A percentile compares a stretch with the other conserved stretches of the same genome.
These are phyloP conservation scores for Phytophthora foliorum DNA, from an alignment of 352 stramenopile genomes.

Conservation along the genomic window DNA sequence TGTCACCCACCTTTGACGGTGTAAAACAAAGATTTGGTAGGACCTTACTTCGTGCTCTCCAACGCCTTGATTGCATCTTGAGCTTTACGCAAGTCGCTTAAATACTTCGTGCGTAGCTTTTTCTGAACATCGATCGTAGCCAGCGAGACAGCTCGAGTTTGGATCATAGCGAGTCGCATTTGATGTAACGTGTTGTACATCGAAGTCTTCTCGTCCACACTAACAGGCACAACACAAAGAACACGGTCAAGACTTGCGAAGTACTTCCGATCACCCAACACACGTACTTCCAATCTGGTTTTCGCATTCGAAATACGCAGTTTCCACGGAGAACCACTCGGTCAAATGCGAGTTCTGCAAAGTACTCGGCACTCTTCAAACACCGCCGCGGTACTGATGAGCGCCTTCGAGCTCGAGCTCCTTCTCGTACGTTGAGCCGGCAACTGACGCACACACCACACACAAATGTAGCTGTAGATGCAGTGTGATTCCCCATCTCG, in stretches of 20 bases:
- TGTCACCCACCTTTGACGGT: neutral
- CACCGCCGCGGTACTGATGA: slow-evolving; percentile 41
- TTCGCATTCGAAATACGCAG: slow-evolving; percentile 64
- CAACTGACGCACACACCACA: slow-evolving; percentile 75
- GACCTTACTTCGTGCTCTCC: slow-evolving; percentile 49
- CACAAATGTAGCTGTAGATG: slow-evolving; percentile 17
- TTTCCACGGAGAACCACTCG: slow-evolving; percentile 43
- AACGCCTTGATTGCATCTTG: slow-evolving; percentile 53
- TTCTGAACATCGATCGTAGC: slow-evolving; percentile 52
- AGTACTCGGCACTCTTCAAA: slow-evolving; percentile 57
- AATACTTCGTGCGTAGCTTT: slow-evolving; percentile 56
- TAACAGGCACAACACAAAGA: slow-evolving; percentile 13
- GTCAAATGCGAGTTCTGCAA: slow-evolving; percentile 53
- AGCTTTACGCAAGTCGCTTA: slow-evolving; percentile 53
- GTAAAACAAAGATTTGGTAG: neutral
- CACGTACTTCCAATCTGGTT: slow-evolving; percentile 71
- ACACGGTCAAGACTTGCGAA: neutral
- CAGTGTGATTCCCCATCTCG: slow-evolving; percentile 45
- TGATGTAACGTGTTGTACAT: slow-evolving; percentile 72
- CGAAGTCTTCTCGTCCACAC: slow-evolving; percentile 49
- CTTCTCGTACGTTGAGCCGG: slow-evolving; percentile 54
- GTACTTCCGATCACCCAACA: neutral
- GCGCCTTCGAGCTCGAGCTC: slow-evolving; percentile 23
- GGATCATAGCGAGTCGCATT: slow-evolving; percentile 59
- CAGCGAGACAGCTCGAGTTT: slow-evolving; percentile 36